A percentile compares a stretch with the other conserved stretches of the same genome.
phyloP scores from a whole-genome alignment of 1,139 yeast genomes.

The Meyerozyma athensensis region DNA sequence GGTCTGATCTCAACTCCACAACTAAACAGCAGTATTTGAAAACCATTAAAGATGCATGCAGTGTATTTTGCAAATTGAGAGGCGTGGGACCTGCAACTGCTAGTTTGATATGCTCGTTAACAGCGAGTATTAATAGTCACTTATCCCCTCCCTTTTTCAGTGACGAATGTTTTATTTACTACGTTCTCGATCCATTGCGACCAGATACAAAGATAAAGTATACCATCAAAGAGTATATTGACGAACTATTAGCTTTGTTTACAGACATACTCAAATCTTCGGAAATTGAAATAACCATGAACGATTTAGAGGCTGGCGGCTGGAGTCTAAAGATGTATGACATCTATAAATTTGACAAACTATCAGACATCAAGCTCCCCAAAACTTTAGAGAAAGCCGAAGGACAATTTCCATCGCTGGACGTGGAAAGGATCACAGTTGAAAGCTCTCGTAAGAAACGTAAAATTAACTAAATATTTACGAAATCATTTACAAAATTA shows the following conservation, averaged over 20 bases:
- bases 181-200: slow-evolving; percentile 25
- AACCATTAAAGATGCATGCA: slow-evolving; percentile 22
- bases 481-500: slow-evolving; percentile 36
- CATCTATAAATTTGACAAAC: slow-evolving; percentile 19
- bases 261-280: slow-evolving; percentile 2
- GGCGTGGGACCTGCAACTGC: slow-evolving; percentile 55
- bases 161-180: slow-evolving; percentile 41
- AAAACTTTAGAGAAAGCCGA: slow-evolving; percentile 13
- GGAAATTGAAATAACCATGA: slow-evolving; percentile 12
- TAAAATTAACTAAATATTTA: slow-evolving; percentile 19
- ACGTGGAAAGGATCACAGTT: slow-evolving; percentile 3
- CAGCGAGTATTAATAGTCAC: slow-evolving; percentile 15
- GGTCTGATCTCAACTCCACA: slow-evolving; percentile 8
- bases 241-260: slow-evolving; percentile 19
- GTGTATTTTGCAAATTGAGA: slow-evolving; percentile 27
- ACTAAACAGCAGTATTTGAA: slow-evolving; percentile 13
- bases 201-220: slow-evolving; percentile 37
- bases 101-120: slow-evolving; percentile 37
- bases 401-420: slow-evolving; percentile 6
- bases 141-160: slow-evolving; percentile 46
- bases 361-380: slow-evolving; percentile 23
- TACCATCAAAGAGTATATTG: slow-evolving; percentile 37
- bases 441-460: slow-evolving; percentile 1
- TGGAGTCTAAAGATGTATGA: slow-evolving; percentile 35
- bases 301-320: slow-evolving; percentile 29